Evolutionary conservation across 179 eudicot genomes (phyloP).

Genomic region (Heliamphora pulchella): DNA sequence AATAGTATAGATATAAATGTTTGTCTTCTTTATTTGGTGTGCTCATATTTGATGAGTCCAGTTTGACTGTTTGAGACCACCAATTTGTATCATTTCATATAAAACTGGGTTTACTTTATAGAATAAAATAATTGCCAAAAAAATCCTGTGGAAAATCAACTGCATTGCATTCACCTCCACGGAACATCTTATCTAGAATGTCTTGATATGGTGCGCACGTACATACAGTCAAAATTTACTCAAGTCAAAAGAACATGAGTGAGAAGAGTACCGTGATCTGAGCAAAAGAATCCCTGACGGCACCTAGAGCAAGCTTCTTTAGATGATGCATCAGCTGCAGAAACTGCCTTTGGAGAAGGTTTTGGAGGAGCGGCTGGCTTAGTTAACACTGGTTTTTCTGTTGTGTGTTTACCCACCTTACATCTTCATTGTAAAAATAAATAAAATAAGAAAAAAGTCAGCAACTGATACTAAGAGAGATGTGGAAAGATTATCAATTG

Average conservation of each 20-base stretch:
- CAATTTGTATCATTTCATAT: background rate
- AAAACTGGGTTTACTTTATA: background rate
- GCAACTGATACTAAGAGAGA: background rate
- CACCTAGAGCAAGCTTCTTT: conserved; percentile 77
- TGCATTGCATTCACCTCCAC: background rate
- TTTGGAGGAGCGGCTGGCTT: conserved; percentile 38
- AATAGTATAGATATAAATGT: too few relatives aligned
- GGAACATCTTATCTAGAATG: background rate
- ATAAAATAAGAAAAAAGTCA: background rate
- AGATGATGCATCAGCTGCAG: conserved; percentile 33
- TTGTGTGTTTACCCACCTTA: conserved; percentile 81
- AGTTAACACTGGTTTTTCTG: conserved; percentile 70
- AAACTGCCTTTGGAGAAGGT: conserved; percentile 27
- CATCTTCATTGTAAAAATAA: conserved; percentile 42
- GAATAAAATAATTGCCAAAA: background rate
- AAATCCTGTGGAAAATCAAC: background rate
- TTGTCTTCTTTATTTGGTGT: background rate
- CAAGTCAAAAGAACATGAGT: background rate
- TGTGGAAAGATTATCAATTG: background rate
- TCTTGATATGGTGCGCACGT: background rate
- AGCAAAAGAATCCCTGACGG: conserved; percentile 90
- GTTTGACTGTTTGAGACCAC: background rate
- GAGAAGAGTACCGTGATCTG: conserved; percentile 67
- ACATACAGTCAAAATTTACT: background rate
- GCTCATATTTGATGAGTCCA: background rate